Evolutionary conservation across 169 alveolate genomes (phyloP).

Genomic region (Perkinsus olseni): DNA sequence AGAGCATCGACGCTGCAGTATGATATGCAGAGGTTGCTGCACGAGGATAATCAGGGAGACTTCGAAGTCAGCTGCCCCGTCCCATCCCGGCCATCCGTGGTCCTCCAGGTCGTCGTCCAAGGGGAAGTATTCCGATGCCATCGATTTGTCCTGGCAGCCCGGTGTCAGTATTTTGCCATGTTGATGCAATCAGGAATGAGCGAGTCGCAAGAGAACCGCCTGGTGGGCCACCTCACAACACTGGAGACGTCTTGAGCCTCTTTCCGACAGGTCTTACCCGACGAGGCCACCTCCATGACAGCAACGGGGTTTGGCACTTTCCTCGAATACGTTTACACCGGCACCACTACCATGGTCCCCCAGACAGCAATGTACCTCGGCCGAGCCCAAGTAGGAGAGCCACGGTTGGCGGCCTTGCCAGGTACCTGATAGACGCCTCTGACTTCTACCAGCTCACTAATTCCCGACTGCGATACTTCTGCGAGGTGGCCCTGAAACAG

Average conservation of each 20-base stretch:
- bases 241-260: neutral
- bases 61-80: neutral
- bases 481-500: neutral
- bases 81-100: neutral
- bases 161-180: neutral
- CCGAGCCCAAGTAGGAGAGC: neutral
- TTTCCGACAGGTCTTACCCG: neutral
- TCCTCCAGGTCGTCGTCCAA: neutral
- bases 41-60: neutral
- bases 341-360: neutral
- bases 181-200: neutral
- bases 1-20: neutral
- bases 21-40: neutral
- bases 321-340: neutral
- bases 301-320: neutral
- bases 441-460: neutral
- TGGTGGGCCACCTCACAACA: neutral
- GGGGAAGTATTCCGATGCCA: neutral
- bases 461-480: neutral
- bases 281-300: neutral
- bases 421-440: conserved; percentile 1
- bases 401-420: neutral
- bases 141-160: neutral
- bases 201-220: neutral
- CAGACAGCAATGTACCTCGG: neutral